Evolutionary conservation across 225 moss, liverwort and hornwort species (phyloP), one percentile per base, ranked within the genome.

Genomic region (Straminergon stramineum): DNA sequence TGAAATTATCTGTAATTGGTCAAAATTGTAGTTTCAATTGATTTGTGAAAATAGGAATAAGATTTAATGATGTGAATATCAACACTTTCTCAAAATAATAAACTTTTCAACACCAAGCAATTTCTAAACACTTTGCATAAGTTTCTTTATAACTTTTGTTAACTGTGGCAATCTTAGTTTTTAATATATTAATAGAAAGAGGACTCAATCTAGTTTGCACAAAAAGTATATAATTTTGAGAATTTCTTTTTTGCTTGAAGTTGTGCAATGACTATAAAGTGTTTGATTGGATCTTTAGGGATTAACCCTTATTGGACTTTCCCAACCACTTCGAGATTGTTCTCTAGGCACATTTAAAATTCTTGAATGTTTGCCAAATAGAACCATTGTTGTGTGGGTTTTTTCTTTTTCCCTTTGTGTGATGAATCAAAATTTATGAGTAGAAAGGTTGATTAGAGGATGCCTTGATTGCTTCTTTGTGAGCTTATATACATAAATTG

Each of bases 401-500:
- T 61, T 11, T 11, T 24, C 0, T 61, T 5, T 26, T 26, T 60
- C 60, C 60, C 15, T 66, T 34, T 18, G 10, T 4, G 9, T 31
- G 16, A 32, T 0, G 65, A 65, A 65, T 65, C 1, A 4, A 67
- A 30, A 20, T 10, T 0, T 67, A 1, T 67, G 37, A 20, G 6
- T 37, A 2, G 21, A 0, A 3, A 68, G 37, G 15, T 15, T 63
- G 30, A 63, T 27, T 0, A 15, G 1, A 37, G 3, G 21, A 68
- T 3, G 4, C 22, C 7, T 39, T 23, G 39, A 70, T 70, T 70
- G 22, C 7, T 69, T n/a, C 12, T 68, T 68, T 3, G 1, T 1
- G 0, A 37, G 3, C 22, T 0, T 4, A 1, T 0, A 21, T 21
- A n/a, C 4, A 69, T 6, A 22, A 69, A 67, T 1, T 4, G 0